Base-by-base conservation (phyloP, 192 early-diverging fungal genomes). In the Coemansia sp. region DNA sequence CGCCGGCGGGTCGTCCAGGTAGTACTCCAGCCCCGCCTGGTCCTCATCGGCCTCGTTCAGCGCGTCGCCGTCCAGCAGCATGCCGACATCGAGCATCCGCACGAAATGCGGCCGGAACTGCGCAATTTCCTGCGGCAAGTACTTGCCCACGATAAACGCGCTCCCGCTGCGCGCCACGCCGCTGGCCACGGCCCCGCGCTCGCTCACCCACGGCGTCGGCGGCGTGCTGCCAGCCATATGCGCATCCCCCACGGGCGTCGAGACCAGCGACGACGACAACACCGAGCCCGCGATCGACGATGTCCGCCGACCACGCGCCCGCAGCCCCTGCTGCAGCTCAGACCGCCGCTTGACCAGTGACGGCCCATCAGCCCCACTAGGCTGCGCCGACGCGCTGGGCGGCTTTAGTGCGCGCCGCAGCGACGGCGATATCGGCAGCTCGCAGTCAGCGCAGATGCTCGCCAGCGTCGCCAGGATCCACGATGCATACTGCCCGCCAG, bases 281-380 rank as follows among this genome's bases (percentile, higher is more conserved):
- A 76, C 68, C 34, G 66, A 62, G 5, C 79, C 79, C 1, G 79
- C 79, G 10, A 82, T 65, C 44, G 79, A 82, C 14, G 79, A 73
- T 46, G 69, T 73, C 55, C 79, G 67, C 6, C 79, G 73, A 3
- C 55, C 55, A 58, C 55, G 78, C 0, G 69, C 63, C 36, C 44
- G 60, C 12, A 67, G 25, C 21, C 62, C 51, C 36, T 46, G 51
- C 38, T 67, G 73, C 45, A 57, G 11, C 41, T 70, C 60, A 1
- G 69, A 46, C 39, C 62, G 45, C 32, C 66, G 69, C 41, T 62
- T 59, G 31, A 36, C 31, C 60, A 62, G 12, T 2, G 67, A 32
- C 46, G 60, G 27, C 9, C 15, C 34, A 8, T 27, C 42, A 36
- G n/a, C 1, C 19, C n/a, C 46, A 21, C n/a, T n/a, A 21, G 46